phyloP scores from a whole-genome alignment of 805 yeast genomes.

The Phaffomyces thermotolerans region DNA sequence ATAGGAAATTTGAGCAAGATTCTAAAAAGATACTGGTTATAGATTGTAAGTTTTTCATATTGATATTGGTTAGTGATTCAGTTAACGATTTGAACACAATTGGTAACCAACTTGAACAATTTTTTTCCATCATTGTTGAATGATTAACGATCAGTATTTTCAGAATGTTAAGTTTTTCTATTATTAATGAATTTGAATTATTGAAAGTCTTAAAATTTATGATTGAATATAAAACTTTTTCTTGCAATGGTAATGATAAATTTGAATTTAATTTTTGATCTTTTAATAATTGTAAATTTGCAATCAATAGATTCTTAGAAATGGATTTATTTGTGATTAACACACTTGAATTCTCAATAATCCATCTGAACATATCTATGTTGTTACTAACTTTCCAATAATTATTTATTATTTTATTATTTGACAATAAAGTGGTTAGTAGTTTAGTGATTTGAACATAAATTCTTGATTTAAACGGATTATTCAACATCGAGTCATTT shows the following conservation, averaged over 20 bases:
- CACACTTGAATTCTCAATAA: constrained; percentile 10
- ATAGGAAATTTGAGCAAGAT: constrained; percentile 5
- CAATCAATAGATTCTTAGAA: constrained; percentile 19
- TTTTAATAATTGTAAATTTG: constrained; percentile 20
- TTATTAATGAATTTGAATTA: constrained; percentile 15
- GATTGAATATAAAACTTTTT: constrained; percentile 14
- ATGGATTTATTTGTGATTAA: constrained; percentile 9
- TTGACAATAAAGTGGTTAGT: constrained; percentile 12
- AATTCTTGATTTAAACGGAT: constrained; percentile 20
- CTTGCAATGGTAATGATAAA: constrained; percentile 11
- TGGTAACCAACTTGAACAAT: constrained; percentile 19
- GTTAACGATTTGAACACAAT: constrained; percentile 11
- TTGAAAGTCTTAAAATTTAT: constrained; percentile 17
- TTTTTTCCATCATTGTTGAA: constrained; percentile 23
- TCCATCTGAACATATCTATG: constrained; percentile 12
- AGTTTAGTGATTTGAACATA: constrained; percentile 21
- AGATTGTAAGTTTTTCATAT: constrained; percentile 8
- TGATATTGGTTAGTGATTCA: not conserved
- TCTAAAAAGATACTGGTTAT: constrained; percentile 3
- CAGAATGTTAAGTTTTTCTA: constrained; percentile 18
- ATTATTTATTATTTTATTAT: constrained; percentile 2
- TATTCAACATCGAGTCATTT: not conserved
- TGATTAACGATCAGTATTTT: constrained; percentile 13
- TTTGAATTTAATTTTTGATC: constrained; percentile 14
- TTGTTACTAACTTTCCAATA: constrained; percentile 8